Conservation (phyloP, 345 rosid genomes). For the Bretschneidera sinensis region DNA sequence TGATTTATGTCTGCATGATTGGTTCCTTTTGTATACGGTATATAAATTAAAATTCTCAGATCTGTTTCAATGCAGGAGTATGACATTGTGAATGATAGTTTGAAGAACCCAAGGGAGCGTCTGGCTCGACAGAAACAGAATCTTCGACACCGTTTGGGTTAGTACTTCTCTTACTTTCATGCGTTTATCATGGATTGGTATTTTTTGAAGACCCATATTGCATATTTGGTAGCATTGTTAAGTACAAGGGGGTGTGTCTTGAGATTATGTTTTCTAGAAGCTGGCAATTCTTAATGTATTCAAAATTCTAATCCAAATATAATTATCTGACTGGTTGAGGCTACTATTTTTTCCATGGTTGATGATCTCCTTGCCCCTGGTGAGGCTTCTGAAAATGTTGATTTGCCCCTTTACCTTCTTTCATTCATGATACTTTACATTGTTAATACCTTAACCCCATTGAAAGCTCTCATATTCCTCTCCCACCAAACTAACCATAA, state of each 20-base stretch:
- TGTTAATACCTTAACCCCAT: no score
- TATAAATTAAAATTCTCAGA: not conserved
- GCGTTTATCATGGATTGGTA: not conserved
- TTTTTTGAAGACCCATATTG: constrained; percentile 1
- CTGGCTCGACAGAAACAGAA: constrained; percentile 91
- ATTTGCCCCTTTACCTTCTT: no score
- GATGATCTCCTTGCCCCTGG: no score
- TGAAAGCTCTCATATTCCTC: no score
- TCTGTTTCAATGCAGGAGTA: constrained; percentile 64
- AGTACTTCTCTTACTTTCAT: constrained; percentile 12
- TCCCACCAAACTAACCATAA: no score
- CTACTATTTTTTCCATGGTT: no score
- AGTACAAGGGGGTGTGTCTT: not conserved
- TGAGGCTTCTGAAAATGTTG: no score
- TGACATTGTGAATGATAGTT: constrained; percentile 77
- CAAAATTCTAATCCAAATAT: no score
- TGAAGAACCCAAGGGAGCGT: constrained; percentile 85
- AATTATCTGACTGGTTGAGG: no score
- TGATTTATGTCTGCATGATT: not conserved
- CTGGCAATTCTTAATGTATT: no score
- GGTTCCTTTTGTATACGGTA: constrained; percentile 4
- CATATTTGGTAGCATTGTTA: not conserved
- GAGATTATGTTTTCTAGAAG: not conserved
- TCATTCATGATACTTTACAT: no score
- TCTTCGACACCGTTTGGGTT: constrained; percentile 81